These are phyloP conservation scores for Lathyrus sativus DNA, from an alignment of 306 rosid genomes.

Conservation along the genomic window DNA sequence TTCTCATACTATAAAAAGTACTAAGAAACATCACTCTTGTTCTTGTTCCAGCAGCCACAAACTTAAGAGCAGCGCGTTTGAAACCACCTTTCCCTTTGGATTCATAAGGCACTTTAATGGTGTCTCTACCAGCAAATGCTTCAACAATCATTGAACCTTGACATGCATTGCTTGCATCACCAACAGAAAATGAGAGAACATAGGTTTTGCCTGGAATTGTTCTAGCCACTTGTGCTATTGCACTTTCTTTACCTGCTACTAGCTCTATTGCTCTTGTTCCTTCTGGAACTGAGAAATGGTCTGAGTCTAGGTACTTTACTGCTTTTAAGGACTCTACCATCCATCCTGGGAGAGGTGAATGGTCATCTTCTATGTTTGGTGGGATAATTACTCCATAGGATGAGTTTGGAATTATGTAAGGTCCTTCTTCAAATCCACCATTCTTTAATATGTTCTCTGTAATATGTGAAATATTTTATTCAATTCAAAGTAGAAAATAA, in stretches of 20 bases:
- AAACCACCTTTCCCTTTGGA: conserved; percentile 92
- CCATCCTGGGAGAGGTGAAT: conserved; percentile 96
- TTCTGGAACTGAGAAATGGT: conserved; percentile 77
- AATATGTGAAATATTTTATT: background rate
- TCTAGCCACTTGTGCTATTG: conserved; percentile 84
- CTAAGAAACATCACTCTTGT: conserved; percentile 79
- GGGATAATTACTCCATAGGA: conserved; percentile 92
- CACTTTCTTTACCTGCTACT: conserved; percentile 92
- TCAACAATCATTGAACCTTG: conserved; percentile 89
- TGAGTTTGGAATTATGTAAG: conserved; percentile 75
- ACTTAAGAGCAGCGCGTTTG: conserved; percentile 73
- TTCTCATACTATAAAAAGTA: conserved; percentile 87
- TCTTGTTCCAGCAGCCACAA: conserved; percentile 57
- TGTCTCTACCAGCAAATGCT: conserved; percentile 77
- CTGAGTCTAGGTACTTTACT: conserved; percentile 86
- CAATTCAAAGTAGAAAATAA: conserved; percentile 21
- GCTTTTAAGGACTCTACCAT: conserved; percentile 97
- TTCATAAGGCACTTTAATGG: conserved; percentile 79
- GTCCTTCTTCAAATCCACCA: conserved; percentile 86
- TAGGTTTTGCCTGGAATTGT: conserved; percentile 74
- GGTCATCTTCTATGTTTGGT: conserved; percentile 88
- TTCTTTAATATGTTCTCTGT: conserved; percentile 82
- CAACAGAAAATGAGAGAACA: conserved; percentile 69
- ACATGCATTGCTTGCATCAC: conserved; percentile 88
- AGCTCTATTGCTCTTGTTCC: conserved; percentile 83